Conservation (phyloP, 495 filamentous ascomycete genomes). For the Durotheca rogersii region DNA sequence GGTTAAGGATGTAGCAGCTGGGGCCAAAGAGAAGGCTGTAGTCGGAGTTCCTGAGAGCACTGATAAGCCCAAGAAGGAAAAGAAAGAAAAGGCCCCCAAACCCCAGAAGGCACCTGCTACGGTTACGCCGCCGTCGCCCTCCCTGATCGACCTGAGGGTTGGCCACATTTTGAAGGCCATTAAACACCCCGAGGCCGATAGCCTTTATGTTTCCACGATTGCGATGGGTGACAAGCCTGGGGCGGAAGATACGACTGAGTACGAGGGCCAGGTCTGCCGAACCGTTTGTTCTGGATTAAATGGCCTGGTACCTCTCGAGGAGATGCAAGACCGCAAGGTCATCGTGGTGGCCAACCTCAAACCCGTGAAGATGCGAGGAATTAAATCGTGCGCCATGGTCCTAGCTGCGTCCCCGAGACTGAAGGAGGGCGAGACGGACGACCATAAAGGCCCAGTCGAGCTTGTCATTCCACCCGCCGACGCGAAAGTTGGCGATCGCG, state of each 20-base stretch:
- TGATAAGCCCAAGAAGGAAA: conserved; percentile 77
- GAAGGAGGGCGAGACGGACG: conserved; percentile 74
- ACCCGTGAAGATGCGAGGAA: conserved; percentile 96
- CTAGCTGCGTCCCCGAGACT: conserved; percentile 84
- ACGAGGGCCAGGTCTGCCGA: conserved; percentile 82
- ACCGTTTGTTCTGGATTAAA: conserved; percentile 97
- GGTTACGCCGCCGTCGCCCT: conserved; percentile 72
- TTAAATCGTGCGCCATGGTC: conserved; percentile 95
- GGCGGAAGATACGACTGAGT: conserved; percentile 80
- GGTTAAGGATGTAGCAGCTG: conserved; percentile 43
- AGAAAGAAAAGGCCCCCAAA: conserved; percentile 77
- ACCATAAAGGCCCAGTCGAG: conserved; percentile 88
- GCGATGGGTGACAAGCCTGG: conserved; percentile 87
- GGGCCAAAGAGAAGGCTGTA: conserved; percentile 41
- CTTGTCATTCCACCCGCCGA: conserved; percentile 83
- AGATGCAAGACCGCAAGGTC: conserved; percentile 96
- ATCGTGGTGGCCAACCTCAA: conserved; percentile 96
- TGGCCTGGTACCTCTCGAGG: conserved; percentile 84
- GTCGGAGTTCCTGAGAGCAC: conserved; percentile 42
- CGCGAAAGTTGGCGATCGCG: conserved; percentile 76
- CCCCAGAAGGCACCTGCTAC: conserved; percentile 65
- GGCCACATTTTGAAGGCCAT: conserved; percentile 95
- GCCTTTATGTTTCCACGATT: conserved; percentile 93
- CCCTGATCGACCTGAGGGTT: conserved; percentile 88
- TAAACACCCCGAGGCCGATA: conserved; percentile 95